A percentile compares a stretch with the other conserved stretches of the same genome.
Evolutionary conservation across 108 stramenopile genomes (phyloP).

Genomic region (Nannochloropsis oceanica): DNA sequence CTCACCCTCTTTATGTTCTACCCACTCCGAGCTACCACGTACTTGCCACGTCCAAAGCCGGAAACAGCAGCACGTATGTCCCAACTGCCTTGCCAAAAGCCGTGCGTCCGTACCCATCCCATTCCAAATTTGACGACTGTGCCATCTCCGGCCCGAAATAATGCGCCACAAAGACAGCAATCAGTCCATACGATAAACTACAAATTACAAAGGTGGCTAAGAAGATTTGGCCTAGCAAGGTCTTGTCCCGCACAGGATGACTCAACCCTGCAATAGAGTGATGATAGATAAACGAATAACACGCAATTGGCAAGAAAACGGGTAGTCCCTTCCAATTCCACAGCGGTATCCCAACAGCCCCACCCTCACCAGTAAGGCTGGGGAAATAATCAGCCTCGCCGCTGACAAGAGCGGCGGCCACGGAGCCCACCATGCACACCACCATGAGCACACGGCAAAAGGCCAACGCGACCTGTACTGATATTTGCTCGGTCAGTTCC

Average conservation of each 20-base stretch:
- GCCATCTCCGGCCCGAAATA: neutral
- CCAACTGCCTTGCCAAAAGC: neutral
- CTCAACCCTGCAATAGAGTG: conserved; percentile 38
- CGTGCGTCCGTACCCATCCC: neutral
- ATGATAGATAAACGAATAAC: conserved; percentile 40
- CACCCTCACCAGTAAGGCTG: neutral
- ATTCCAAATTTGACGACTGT: neutral
- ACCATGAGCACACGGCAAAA: conserved; percentile 30
- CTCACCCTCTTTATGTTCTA: neutral
- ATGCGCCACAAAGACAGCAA: neutral
- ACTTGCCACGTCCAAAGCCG: neutral
- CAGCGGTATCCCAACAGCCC: neutral
- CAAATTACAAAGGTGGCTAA: neutral
- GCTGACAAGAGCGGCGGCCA: neutral
- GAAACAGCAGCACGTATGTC: neutral
- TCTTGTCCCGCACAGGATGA: conserved; percentile 33
- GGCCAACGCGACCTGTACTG: conserved; percentile 35
- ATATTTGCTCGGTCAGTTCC: conserved; percentile 43
- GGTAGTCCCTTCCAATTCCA: conserved; percentile 19
- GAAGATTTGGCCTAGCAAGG: conserved; percentile 16
- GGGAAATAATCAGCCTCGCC: neutral
- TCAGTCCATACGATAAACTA: neutral
- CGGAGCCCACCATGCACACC: neutral
- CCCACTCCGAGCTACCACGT: neutral
- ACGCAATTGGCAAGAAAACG: conserved; percentile 35